These are phyloP conservation scores for Yarrowia porcina DNA, from an alignment of 805 yeast genomes.

Conservation along the genomic window DNA sequence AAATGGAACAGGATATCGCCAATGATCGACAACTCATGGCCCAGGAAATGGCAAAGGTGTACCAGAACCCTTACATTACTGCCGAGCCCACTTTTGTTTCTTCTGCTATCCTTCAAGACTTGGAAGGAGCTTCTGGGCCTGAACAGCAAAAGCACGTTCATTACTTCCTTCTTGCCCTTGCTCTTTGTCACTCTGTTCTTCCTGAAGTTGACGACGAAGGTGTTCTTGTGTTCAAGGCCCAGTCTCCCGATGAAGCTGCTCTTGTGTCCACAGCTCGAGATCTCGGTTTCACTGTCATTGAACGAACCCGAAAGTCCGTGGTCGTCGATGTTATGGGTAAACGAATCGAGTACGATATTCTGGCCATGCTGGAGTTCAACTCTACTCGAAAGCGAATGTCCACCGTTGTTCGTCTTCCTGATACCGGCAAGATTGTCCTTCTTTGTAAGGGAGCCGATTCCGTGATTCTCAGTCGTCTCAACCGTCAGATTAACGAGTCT, in stretches of 20 bases:
- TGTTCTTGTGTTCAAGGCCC: conserved; percentile 59
- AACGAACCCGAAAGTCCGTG: conserved; percentile 52
- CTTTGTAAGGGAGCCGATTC: conserved; percentile 77
- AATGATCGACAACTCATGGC: conserved; percentile 52
- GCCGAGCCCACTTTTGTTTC: conserved; percentile 61
- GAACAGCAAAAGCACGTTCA: conserved; percentile 51
- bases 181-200: conserved; percentile 75
- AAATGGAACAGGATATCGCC: conserved; percentile 47
- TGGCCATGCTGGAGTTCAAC: conserved; percentile 64
- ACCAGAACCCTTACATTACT: conserved; percentile 38
- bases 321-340: conserved; percentile 48
- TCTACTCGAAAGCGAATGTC: conserved; percentile 81
- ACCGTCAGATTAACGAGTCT: conserved; percentile 43
- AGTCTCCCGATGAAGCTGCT: conserved; percentile 84
- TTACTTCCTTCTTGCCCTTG: conserved; percentile 65
- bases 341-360: conserved; percentile 48
- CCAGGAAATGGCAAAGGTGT: conserved; percentile 49
- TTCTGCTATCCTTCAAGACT: conserved; percentile 56
- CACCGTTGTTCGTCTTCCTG: conserved; percentile 52
- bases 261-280: conserved; percentile 76
- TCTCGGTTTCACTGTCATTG: conserved; percentile 63
- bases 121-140: conserved; percentile 38
- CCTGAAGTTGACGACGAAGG: conserved; percentile 50
- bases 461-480: conserved; percentile 56
- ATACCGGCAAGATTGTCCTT: conserved; percentile 43